Percentiles rank a stretch among this genome's conserved stretches.
These are phyloP conservation scores for Corymbia calophylla DNA, from an alignment of 441 rosid genomes.

Conservation along the genomic window DNA sequence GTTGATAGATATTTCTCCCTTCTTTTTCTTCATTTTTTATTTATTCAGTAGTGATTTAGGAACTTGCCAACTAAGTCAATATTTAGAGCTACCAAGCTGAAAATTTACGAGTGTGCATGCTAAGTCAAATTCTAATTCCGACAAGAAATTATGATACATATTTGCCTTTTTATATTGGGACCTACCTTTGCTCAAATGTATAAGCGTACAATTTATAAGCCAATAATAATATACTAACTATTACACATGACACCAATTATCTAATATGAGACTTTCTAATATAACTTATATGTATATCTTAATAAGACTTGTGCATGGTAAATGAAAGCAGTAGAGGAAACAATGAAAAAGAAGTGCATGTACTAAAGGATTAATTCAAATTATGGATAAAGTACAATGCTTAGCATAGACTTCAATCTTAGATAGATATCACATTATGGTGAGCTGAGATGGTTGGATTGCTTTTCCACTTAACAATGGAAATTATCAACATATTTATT, in stretches of 20 bases:
- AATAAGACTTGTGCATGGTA: neutral
- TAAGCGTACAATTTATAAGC: neutral
- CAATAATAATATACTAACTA: neutral
- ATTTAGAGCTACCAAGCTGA: neutral
- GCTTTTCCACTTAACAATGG: neutral
- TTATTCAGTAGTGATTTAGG: neutral
- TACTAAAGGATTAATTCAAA: neutral
- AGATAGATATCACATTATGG: neutral
- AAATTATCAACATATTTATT: no score
- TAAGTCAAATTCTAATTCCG: neutral
- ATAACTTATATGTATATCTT: neutral
- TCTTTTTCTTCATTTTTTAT: no score
- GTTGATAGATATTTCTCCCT: neutral
- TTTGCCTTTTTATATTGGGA: neutral
- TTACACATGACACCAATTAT: neutral
- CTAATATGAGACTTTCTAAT: neutral
- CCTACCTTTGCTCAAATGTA: accelerated
- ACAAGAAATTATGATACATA: neutral
- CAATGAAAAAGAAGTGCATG: neutral
- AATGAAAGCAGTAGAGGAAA: neutral
- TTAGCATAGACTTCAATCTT: neutral
- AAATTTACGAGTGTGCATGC: neutral
- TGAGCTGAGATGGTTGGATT: neutral
- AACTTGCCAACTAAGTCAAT: no score
- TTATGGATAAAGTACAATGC: neutral